Conservation (phyloP, 2,329 filamentous ascomycete species). For the Aspergillus brasiliensis region DNA sequence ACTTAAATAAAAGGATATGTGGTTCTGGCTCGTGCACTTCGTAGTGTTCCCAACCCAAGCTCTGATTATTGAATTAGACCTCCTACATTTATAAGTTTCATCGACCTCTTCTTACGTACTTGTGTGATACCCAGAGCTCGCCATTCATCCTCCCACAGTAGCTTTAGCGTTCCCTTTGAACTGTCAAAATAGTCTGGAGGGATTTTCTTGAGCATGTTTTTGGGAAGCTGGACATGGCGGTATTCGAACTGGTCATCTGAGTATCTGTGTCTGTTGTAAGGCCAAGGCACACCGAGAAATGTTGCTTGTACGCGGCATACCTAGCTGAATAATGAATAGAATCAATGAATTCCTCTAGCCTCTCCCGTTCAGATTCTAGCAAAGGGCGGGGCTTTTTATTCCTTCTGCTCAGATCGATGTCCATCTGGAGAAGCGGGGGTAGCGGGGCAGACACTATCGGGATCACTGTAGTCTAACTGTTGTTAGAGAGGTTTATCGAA, state of each 20-base stretch:
- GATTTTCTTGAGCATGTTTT: conserved; percentile 96
- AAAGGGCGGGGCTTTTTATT: conserved; percentile 83
- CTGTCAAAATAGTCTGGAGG: conserved; percentile 92
- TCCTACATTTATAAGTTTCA: not conserved
- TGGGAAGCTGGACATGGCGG: conserved; percentile 94
- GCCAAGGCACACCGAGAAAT: not conserved
- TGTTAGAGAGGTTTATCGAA: not conserved
- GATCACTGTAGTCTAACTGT: not conserved
- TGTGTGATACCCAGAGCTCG: conserved; percentile 95
- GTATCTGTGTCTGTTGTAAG: conserved; percentile 68
- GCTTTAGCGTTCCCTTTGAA: conserved; percentile 86
- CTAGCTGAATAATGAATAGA: conserved; percentile 92
- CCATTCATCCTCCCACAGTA: conserved; percentile 99
- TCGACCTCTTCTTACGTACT: conserved; percentile 55
- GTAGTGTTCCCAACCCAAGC: conserved; percentile 98
- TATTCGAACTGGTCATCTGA: conserved; percentile 93
- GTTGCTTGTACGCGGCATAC: conserved; percentile 52
- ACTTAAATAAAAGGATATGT: conserved; percentile 99
- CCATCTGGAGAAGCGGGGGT: conserved; percentile 29
- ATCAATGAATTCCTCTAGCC: conserved; percentile 88
- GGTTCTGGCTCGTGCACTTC: conserved; percentile 98
- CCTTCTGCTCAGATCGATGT: conserved; percentile 78
- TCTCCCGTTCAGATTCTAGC: conserved; percentile 76
- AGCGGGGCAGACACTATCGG: conserved; percentile 2
- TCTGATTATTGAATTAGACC: conserved; percentile 56